Percentiles rank a stretch among this genome's conserved stretches.
Conservation (phyloP, 768 basidiomycete genomes). For the Pleurotus ostreatus region DNA sequence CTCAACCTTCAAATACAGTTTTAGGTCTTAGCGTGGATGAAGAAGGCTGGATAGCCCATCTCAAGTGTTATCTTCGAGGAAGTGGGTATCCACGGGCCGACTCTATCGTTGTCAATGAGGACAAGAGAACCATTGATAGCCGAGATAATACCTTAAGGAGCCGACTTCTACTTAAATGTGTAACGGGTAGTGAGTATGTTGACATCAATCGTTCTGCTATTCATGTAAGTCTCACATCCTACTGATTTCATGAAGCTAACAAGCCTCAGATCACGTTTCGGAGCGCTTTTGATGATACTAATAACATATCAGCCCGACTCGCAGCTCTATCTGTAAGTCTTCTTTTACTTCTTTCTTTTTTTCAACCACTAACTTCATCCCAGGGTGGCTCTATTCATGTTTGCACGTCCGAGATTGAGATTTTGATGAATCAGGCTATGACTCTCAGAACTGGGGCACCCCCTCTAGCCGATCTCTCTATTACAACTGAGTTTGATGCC, state of each 20-base stretch:
- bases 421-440: neutral
- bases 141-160: neutral
- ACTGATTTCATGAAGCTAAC: neutral
- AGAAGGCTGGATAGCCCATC: neutral
- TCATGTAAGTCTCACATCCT: neutral
- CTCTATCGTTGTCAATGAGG: neutral
- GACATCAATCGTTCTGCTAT: neutral
- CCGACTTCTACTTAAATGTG: conserved; percentile 3
- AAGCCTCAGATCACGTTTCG: neutral
- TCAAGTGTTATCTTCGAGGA: neutral
- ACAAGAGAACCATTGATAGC: neutral
- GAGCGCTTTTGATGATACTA: neutral
- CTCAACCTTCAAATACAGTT: neutral
- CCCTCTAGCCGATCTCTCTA: neutral
- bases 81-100: neutral
- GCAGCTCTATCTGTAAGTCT: neutral
- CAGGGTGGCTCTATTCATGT: conserved; percentile 5
- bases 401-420: conserved; percentile 1
- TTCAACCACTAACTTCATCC: neutral
- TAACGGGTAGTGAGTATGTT: neutral
- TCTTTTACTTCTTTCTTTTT: neutral
- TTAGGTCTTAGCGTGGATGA: neutral
- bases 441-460: neutral
- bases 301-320: neutral
- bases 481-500: neutral